Conservation (phyloP, 257 asterid species). For the Solanum ossicruentum region DNA sequence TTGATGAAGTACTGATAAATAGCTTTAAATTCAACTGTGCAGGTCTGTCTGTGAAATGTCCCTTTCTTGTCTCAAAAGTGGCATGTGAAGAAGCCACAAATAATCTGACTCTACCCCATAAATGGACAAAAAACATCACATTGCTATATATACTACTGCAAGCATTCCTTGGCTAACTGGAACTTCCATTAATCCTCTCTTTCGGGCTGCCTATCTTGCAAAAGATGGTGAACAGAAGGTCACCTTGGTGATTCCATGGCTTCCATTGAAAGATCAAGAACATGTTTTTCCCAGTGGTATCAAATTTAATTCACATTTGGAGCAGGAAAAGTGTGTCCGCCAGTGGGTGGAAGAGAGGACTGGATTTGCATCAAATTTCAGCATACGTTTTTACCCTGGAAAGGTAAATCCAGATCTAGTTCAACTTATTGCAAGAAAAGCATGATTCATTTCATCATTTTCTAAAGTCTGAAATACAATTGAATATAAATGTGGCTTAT, state of each 20-base stretch:
- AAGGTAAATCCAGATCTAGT: constrained; percentile 26
- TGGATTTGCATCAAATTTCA: constrained; percentile 44
- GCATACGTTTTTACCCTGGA: constrained; percentile 79
- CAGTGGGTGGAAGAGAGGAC: constrained; percentile 82
- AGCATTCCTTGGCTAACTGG: constrained; percentile 99
- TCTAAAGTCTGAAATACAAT: background rate
- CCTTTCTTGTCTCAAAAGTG: background rate
- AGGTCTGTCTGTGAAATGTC: background rate
- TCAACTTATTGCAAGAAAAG: background rate
- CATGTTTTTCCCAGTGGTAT: constrained; percentile 68
- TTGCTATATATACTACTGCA: constrained; percentile 92
- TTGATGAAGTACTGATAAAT: background rate
- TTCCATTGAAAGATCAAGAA: constrained; percentile 66
- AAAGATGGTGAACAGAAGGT: constrained; percentile 51
- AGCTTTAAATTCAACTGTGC: background rate
- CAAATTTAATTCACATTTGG: constrained; percentile 51
- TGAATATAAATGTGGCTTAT: background rate
- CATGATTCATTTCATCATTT: background rate
- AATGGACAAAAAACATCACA: constrained; percentile 29
- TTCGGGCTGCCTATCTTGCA: constrained; percentile 92
- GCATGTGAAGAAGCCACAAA: background rate
- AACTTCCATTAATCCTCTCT: constrained; percentile 90
- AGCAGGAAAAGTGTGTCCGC: constrained; percentile 76
- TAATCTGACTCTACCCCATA: background rate
- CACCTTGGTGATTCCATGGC: constrained; percentile 89